Conservation (phyloP, 2,329 filamentous ascomycete genomes). For the Colletotrichum phormii region DNA sequence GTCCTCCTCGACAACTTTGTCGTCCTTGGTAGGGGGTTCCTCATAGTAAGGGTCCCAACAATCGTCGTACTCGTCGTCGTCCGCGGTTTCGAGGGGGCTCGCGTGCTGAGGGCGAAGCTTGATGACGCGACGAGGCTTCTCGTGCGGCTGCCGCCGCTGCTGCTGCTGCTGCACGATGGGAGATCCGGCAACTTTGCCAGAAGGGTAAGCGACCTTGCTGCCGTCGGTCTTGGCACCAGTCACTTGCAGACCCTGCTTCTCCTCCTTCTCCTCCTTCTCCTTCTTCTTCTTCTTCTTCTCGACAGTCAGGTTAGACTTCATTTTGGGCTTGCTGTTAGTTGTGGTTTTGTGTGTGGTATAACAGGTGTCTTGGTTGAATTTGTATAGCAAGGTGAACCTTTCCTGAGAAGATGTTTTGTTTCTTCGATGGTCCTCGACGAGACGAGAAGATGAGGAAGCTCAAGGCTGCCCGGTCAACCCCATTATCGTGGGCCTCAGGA, state of each 20-base stretch:
- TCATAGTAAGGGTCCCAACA: conserved; percentile 27
- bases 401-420: not conserved
- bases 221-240: not conserved
- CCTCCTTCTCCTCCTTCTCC: not conserved
- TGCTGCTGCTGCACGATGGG: not conserved
- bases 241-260: not conserved
- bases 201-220: not conserved
- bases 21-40: not conserved
- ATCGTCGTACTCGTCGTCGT: conserved; percentile 33
- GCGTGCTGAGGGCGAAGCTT: not conserved
- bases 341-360: not conserved
- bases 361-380: not conserved
- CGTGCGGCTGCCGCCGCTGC: not conserved
- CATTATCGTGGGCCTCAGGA: not conserved
- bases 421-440: not conserved
- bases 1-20: conserved; percentile 11
- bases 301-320: not conserved
- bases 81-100: conserved; percentile 17
- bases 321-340: not conserved
- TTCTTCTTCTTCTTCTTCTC: not conserved
- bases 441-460: not conserved
- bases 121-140: conserved; percentile 5
- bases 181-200: not conserved
- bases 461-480: not conserved
- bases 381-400: not conserved